phyloP scores from a whole-genome alignment of 2,329 filamentous ascomycete species.

The Aspergillus vadensis region DNA sequence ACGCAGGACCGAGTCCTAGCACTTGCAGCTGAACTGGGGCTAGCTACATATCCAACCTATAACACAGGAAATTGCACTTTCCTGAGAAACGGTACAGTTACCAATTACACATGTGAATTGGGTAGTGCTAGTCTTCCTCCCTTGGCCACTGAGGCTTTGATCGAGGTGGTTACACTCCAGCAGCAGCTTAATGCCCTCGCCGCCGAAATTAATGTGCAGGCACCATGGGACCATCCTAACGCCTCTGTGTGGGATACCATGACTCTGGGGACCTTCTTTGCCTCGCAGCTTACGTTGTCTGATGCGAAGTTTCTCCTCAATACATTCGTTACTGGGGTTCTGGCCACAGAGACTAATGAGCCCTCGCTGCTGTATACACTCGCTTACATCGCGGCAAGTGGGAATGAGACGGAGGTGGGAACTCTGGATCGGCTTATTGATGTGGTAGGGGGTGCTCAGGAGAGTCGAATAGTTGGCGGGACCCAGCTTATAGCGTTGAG shows the following conservation, averaged over 20 bases:
- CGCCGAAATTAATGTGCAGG: background rate
- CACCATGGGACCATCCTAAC: conserved; percentile 1
- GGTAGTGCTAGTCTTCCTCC: background rate
- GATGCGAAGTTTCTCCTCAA: conserved; percentile 10
- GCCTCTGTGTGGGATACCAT: background rate
- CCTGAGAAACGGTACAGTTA: conserved; percentile 2
- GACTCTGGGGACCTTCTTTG: background rate
- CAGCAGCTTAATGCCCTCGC: background rate
- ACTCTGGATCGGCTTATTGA: conserved; percentile 3
- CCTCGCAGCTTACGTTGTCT: conserved; percentile 14
- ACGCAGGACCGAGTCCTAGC: conserved; percentile 26
- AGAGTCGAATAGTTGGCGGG: background rate
- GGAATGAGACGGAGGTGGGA: conserved; percentile 4
- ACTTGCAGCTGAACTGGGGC: conserved; percentile 21
- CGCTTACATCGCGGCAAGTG: conserved; percentile 3
- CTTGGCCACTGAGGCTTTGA: background rate
- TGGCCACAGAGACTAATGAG: conserved; percentile 11
- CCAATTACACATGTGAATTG: background rate
- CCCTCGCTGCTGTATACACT: conserved; percentile 6
- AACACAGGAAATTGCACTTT: conserved; percentile 1
- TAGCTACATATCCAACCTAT: conserved; percentile 18
- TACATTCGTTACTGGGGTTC: conserved; percentile 1
- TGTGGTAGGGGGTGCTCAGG: conserved; percentile 6
- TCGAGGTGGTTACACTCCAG: background rate
- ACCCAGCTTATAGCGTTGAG: background rate